phyloP scores from a whole-genome alignment of 2,329 filamentous ascomycete genomes.

The Grosmannia clavigera region DNA sequence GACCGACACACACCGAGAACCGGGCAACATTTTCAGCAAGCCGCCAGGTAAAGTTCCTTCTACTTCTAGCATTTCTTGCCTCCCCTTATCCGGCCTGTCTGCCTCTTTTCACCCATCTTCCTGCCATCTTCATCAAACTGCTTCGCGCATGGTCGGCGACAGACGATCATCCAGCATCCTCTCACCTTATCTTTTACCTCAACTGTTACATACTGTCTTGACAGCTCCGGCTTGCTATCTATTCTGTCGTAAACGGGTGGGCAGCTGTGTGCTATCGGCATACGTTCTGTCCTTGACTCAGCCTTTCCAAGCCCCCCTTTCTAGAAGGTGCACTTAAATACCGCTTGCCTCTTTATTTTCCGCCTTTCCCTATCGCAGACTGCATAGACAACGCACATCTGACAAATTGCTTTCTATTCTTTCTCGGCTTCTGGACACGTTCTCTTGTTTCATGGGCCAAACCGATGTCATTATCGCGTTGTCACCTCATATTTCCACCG shows the following conservation, averaged over 20 bases:
- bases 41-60: not conserved
- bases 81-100: not conserved
- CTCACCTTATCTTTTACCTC: not conserved
- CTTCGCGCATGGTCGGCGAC: not conserved
- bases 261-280: not conserved
- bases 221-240: not conserved
- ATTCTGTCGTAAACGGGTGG: not conserved
- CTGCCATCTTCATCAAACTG: not conserved
- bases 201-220: not conserved
- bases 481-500: not conserved
- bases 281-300: not conserved
- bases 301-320: not conserved
- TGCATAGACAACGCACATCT: not conserved
- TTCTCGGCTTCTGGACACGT: not conserved
- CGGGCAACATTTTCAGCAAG: not conserved
- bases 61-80: not conserved
- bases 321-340: not conserved
- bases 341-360: not conserved
- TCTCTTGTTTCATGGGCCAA: not conserved
- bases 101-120: not conserved
- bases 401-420: not conserved
- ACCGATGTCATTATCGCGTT: not conserved
- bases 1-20: not conserved
- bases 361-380: not conserved
- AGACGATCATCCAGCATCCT: not conserved